Evolutionary conservation across 139 green algal genomes (phyloP), one percentile per base, ranked within the genome.

Genomic region (Zygnema circumcarinatum): DNA sequence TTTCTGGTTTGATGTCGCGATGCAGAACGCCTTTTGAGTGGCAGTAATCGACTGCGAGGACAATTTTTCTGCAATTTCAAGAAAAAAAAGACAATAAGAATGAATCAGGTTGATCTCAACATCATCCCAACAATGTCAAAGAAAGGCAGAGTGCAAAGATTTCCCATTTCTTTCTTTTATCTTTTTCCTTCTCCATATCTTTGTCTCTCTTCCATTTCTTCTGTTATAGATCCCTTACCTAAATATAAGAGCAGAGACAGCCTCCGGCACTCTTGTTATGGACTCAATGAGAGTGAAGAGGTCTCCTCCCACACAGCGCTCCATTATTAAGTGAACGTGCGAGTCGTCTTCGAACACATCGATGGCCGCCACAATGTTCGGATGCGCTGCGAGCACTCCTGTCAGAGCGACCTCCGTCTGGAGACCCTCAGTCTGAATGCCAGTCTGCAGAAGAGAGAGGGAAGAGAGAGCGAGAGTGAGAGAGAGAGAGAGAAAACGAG

Each of bases 241-340:
- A 62, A 62, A 62, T 16, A 62, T 16, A 25, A 16, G 47, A 7
- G 47, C 47, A 25, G 47, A 7, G 7, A 16, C 47, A 62, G 16
- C 16, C 47, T 62, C 47, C 69, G 69, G 35, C 7, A 39, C 16
- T 16, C 16, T 3, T 41, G 3, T 78, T 22, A 78, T 75, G 41
- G 79, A 38, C 52, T 85, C 79, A 40, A 84, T 84, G 32, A 54
- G n/a, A 54, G 33, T 79, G 93, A 98, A 99, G 20, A 99, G 94
- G 91, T 99, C 97, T 0, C 97, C 97, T 22, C 97, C 96, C 7
- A 88, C 92, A 91, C 95, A 98, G 11, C 98, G 79, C 52, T 85
- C 79, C 79, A 75, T 75, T 29, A 85, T 68, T 33, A 85, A 38
- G 79, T 85, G 74, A 39, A 85, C 79, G 47, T 74, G 29, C 21